Conservation (phyloP, 169 alveolate species). For the Plasmodium inui region DNA sequence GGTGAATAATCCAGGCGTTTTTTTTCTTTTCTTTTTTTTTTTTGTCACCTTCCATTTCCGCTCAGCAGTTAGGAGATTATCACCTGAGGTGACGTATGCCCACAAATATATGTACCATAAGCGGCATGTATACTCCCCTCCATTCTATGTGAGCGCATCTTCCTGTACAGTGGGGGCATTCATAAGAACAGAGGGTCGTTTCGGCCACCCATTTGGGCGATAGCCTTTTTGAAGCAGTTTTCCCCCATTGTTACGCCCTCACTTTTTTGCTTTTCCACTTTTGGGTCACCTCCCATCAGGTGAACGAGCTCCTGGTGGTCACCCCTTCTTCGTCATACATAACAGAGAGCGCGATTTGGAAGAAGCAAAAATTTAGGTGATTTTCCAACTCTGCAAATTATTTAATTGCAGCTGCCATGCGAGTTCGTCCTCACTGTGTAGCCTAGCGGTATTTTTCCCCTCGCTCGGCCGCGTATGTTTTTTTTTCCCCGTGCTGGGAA, state of each 20-base stretch:
- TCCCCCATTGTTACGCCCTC: background rate
- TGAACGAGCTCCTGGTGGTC: background rate
- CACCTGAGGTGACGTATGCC: background rate
- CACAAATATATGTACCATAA: background rate
- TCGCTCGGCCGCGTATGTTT: background rate
- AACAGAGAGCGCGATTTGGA: background rate
- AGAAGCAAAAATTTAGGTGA: background rate
- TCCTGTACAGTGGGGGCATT: background rate
- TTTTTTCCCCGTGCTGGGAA: background rate
- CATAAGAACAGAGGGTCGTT: background rate
- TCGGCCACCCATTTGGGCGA: background rate
- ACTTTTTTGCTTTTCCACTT: background rate
- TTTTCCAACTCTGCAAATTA: background rate
- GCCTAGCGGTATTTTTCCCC: background rate
- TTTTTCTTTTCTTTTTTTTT: background rate
- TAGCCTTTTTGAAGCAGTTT: background rate
- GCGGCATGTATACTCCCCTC: background rate
- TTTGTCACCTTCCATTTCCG: background rate
- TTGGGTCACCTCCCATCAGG: background rate
- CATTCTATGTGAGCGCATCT: background rate
- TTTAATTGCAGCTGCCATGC: background rate
- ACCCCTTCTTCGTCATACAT: background rate
- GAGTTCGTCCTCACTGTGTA: slow-evolving; percentile 7
- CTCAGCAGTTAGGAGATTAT: background rate
- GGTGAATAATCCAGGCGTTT: background rate